Evolutionary conservation across 1,284 basidiomycete species (phyloP).

Genomic region (Irpex sp.): DNA sequence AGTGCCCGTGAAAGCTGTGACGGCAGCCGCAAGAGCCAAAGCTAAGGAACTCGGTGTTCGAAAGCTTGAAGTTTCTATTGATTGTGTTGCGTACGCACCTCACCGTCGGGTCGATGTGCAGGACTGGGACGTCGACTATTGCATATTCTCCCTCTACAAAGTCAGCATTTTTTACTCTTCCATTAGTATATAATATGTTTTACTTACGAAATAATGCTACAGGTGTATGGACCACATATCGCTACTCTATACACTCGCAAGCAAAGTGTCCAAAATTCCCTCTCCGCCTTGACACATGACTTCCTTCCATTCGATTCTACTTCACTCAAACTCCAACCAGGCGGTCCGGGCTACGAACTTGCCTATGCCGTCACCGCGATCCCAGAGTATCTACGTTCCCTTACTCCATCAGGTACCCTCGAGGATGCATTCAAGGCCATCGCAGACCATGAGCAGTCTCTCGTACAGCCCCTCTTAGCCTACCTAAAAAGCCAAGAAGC

Average conservation of each 20-base stretch:
- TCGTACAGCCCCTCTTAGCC: constrained; percentile 38
- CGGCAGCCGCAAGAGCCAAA: constrained; percentile 45
- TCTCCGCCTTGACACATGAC: constrained; percentile 65
- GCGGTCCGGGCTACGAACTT: constrained; percentile 72
- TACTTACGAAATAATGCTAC: background rate
- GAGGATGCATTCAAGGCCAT: constrained; percentile 45
- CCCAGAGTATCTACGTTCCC: constrained; percentile 59
- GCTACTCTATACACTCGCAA: constrained; percentile 61
- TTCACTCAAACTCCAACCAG: constrained; percentile 67
- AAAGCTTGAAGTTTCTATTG: constrained; percentile 65
- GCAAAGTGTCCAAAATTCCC: constrained; percentile 40
- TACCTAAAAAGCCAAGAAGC: constrained; percentile 39
- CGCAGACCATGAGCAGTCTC: constrained; percentile 40
- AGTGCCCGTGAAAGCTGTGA: constrained; percentile 56
- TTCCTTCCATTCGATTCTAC: constrained; percentile 51
- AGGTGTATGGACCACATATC: constrained; percentile 77
- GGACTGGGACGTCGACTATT: constrained; percentile 75
- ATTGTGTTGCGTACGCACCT: constrained; percentile 79
- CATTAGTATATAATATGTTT: background rate
- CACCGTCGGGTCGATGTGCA: constrained; percentile 68
- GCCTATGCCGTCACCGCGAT: constrained; percentile 60
- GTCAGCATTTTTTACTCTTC: constrained; percentile 28
- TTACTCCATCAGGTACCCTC: constrained; percentile 46
- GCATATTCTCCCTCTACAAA: constrained; percentile 76
- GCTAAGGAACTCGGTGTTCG: constrained; percentile 52